Percentiles rank a stretch among this genome's conserved stretches.
These are phyloP conservation scores for Epichloe brachyelytri DNA, from an alignment of 2,329 filamentous ascomycete species.

Conservation along the genomic window DNA sequence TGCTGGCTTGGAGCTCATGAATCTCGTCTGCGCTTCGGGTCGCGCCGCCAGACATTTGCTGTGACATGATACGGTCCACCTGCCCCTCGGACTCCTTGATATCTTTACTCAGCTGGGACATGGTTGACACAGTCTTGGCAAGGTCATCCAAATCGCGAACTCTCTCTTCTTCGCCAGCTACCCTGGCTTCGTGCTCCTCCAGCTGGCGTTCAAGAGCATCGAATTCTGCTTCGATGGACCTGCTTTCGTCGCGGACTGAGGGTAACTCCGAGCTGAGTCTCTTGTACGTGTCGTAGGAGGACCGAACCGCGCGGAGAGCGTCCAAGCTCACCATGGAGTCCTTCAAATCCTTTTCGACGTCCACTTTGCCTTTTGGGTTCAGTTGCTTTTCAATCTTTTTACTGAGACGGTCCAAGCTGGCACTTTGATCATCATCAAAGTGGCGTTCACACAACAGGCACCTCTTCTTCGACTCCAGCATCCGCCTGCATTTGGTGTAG, in stretches of 20 bases:
- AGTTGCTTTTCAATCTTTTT: slow-evolving; percentile 53
- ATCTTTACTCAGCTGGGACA: slow-evolving; percentile 59
- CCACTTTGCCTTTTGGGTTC: slow-evolving; percentile 48
- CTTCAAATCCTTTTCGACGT: slow-evolving; percentile 48
- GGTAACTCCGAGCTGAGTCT: slow-evolving; percentile 63
- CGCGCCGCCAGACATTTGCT: slow-evolving; percentile 55
- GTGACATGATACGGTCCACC: slow-evolving; percentile 60
- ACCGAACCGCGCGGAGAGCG: slow-evolving; percentile 47
- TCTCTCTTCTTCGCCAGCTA: slow-evolving; percentile 50
- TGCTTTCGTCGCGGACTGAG: slow-evolving; percentile 48
- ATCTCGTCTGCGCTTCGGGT: slow-evolving; percentile 72
- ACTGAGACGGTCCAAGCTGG: slow-evolving; percentile 47
- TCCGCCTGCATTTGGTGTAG: slow-evolving; percentile 53
- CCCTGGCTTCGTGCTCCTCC: slow-evolving; percentile 53
- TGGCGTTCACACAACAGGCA: slow-evolving; percentile 65
- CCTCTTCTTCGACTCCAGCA: slow-evolving; percentile 52
- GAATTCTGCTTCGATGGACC: slow-evolving; percentile 47
- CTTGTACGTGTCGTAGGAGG: slow-evolving; percentile 61
- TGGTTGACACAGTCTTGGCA: slow-evolving; percentile 61
- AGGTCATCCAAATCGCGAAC: slow-evolving; percentile 65
- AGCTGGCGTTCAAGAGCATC: slow-evolving; percentile 46
- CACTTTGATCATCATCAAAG: slow-evolving; percentile 48
- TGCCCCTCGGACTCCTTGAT: slow-evolving; percentile 59
- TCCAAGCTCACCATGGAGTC: slow-evolving; percentile 37
- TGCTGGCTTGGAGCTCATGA: slow-evolving; percentile 56